A percentile compares a stretch with the other conserved stretches of the same genome.
These are phyloP conservation scores for Alternaria longipes DNA, from an alignment of 2,329 filamentous ascomycete genomes.

Conservation along the genomic window DNA sequence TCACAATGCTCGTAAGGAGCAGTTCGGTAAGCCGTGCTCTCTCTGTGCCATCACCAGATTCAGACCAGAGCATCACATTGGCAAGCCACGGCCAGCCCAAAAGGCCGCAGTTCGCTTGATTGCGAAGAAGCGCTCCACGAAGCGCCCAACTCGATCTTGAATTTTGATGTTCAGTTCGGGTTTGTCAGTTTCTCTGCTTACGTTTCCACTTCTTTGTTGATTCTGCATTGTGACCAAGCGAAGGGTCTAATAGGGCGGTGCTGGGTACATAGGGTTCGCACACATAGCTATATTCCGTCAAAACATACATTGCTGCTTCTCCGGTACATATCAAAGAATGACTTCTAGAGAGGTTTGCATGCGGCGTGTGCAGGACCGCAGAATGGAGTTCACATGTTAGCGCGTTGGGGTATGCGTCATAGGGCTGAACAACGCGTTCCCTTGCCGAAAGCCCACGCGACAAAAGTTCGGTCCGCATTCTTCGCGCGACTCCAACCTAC, in stretches of 20 bases:
- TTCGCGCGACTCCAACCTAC: slow-evolving; percentile 1
- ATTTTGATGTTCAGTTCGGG: neutral
- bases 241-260: neutral
- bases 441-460: slow-evolving; percentile 13
- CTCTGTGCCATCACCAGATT: slow-evolving; percentile 34
- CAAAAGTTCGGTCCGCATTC: slow-evolving; percentile 6
- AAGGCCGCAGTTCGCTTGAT: slow-evolving; percentile 4
- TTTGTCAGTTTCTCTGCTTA: neutral
- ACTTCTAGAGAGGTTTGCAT: neutral
- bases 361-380: neutral
- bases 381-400: slow-evolving; percentile 6
- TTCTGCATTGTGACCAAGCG: neutral
- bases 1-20: slow-evolving; percentile 34
- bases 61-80: neutral
- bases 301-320: neutral
- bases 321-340: neutral
- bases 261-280: neutral
- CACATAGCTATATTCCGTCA: neutral
- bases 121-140: neutral
- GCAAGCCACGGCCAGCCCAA: neutral
- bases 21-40: slow-evolving; percentile 34
- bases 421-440: slow-evolving; percentile 9
- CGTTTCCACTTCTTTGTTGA: neutral
- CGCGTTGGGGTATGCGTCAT: slow-evolving; percentile 9
- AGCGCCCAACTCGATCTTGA: slow-evolving; percentile 1